Evolutionary conservation across 2,329 filamentous ascomycete genomes (phyloP), one percentile per base, ranked within the genome.

Genomic region (Diaporthe eres): DNA sequence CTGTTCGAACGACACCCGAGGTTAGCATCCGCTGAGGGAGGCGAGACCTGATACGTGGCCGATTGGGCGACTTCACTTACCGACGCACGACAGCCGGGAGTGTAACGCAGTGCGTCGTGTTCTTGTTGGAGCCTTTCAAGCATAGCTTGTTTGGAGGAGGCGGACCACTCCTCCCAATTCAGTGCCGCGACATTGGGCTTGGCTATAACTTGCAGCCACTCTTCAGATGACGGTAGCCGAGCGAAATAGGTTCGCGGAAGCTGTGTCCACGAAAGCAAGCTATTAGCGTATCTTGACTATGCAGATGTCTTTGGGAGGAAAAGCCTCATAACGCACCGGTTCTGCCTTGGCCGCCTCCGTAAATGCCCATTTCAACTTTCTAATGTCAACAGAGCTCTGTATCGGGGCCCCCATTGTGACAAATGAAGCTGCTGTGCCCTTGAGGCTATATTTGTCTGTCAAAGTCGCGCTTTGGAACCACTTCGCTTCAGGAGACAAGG

Each of bases 111-210:
- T 2, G n/a, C 49, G n/a, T 63, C 57, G 5, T 72, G 57, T 31
- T 72, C 55, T 15, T 25, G 31, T 39, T 72, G 71, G n/a, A 72
- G n/a, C 44, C 44, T 63, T 12, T 42, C 22, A 15, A 63, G 71
- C 25, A 61, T 51, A 1, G 31, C 71, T 44, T 63, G 57, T 53
- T 42, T 42, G 4, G 71, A 72, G 57, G 22, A 13, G 25, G 57
- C 57, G 17, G 71, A 72, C 71, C 55, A 63, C 22, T 72, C 57
- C 13, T 72, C 55, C 71, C 71, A 72, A 15, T 61, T 42, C 22
- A 72, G n/a, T 42, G n/a, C 2, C 19, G 58, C 31, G 1, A n/a
- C 17, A 15, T 25, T n/a, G 1, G 71, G 71, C n/a, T 72, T 72
- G 31, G 71, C 57, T 9, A 72, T 63, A 13, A 31, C 57, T 22